A percentile compares a stretch with the other conserved stretches of the same genome.
Conservation (phyloP, 2,329 filamentous ascomycete genomes). For the Sordariomycetes sp. region DNA sequence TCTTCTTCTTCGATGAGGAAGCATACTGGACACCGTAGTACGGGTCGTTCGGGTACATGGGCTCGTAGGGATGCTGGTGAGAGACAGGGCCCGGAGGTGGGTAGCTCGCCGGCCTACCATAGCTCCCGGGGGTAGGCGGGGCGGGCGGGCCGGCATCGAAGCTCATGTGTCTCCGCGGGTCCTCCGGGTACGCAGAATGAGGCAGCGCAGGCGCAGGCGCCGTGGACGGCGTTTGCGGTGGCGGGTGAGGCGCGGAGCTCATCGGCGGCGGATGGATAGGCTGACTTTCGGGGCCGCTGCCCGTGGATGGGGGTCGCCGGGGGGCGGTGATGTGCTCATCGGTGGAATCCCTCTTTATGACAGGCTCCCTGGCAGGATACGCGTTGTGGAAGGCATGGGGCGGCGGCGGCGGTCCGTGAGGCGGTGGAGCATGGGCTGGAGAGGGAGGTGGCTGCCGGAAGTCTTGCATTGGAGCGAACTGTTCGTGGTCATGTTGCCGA, state of each 20-base stretch:
- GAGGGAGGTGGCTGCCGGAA: conserved; percentile 23
- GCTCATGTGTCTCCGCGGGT: conserved; percentile 36
- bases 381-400: conserved; percentile 12
- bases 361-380: conserved; percentile 27
- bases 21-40: conserved; percentile 28
- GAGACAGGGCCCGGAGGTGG: conserved; percentile 23
- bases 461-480: conserved; percentile 40
- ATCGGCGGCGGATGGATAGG: conserved; percentile 13
- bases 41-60: conserved; percentile 15
- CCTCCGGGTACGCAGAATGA: conserved; percentile 25
- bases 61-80: conserved; percentile 24
- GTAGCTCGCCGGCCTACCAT: conserved; percentile 15
- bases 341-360: conserved; percentile 41
- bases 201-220: conserved; percentile 7
- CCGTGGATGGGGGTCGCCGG: conserved; percentile 37
- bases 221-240: conserved; percentile 10
- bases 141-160: conserved; percentile 33
- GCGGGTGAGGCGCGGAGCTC: conserved; percentile 14
- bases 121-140: conserved; percentile 28
- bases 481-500: conserved; percentile 42
- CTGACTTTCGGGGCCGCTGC: conserved; percentile 21
- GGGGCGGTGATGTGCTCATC: conserved; percentile 31
- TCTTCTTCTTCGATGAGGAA: conserved; percentile 40
- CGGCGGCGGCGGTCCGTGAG: conserved; percentile 2
- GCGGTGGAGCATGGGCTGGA: conserved; percentile 2